Percentiles rank a stretch among this genome's conserved stretches.
Evolutionary conservation across 805 yeast species (phyloP).

Genomic region (Yamadazyma akitaensis): DNA sequence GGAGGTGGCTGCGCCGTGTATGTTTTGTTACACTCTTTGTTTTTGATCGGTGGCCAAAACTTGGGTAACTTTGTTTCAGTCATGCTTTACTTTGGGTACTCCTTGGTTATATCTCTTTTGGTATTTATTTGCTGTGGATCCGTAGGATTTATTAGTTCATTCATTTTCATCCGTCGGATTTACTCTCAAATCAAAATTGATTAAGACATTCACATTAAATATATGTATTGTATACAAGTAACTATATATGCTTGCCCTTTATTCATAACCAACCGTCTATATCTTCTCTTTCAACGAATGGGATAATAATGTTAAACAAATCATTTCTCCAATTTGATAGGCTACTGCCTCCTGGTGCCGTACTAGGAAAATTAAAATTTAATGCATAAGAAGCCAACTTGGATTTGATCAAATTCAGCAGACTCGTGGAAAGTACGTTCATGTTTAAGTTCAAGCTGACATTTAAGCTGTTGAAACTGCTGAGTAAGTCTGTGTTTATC

Average conservation of each 20-base stretch:
- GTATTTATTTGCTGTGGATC: conserved; percentile 85
- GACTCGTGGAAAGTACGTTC: conserved; percentile 20
- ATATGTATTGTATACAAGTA: not conserved
- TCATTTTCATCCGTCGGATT: conserved; percentile 72
- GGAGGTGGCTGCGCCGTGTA: conserved; percentile 89
- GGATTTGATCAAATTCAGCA: conserved; percentile 17
- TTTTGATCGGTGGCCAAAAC: conserved; percentile 60
- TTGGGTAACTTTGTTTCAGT: conserved; percentile 74
- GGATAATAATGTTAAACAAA: conserved; percentile 19
- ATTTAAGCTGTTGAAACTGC: conserved; percentile 27
- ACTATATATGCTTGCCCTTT: not conserved
- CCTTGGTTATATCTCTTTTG: conserved; percentile 62
- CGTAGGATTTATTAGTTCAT: conserved; percentile 74
- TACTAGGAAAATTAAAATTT: conserved; percentile 18
- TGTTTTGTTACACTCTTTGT: conserved; percentile 77
- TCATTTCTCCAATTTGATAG: conserved; percentile 19
- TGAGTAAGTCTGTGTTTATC: conserved; percentile 36
- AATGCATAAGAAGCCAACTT: conserved; percentile 26
- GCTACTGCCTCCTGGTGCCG: not conserved
- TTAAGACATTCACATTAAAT: conserved; percentile 13
- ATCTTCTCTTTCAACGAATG: conserved; percentile 29
- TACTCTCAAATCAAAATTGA: conserved; percentile 87
- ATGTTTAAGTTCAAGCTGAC: conserved; percentile 6
- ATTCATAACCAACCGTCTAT: conserved; percentile 33
- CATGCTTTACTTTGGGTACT: conserved; percentile 80